Percentiles rank a stretch among this genome's conserved stretches.
phyloP scores from a whole-genome alignment of 2,329 filamentous ascomycete genomes.

The Grosmannia serpens region DNA sequence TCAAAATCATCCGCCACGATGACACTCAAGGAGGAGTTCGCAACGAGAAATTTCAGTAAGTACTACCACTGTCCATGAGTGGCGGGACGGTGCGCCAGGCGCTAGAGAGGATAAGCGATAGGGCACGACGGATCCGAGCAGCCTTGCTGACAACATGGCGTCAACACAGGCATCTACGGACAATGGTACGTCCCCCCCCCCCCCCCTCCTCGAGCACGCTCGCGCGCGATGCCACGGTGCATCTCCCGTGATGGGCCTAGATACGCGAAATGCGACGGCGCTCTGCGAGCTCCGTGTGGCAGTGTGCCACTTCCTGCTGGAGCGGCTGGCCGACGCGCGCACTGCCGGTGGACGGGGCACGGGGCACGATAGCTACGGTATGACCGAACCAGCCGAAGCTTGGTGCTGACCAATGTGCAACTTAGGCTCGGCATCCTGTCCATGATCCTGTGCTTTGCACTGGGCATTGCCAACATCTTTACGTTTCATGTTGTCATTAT shows the following conservation, averaged over 20 bases:
- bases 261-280: neutral
- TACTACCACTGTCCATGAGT: neutral
- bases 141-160: constrained; percentile 8
- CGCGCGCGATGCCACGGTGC: neutral
- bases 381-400: neutral
- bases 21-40: constrained; percentile 60
- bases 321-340: neutral
- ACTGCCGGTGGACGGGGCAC: neutral
- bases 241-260: neutral
- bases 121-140: no score
- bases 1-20: constrained; percentile 5
- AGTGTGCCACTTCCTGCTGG: neutral
- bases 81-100: neutral
- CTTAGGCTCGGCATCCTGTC: constrained; percentile 58
- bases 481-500: constrained; percentile 36
- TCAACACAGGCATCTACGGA: constrained; percentile 53
- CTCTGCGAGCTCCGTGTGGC: neutral
- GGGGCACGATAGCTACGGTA: neutral
- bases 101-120: constrained; percentile 3
- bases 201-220: neutral
- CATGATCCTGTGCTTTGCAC: constrained; percentile 59
- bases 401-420: neutral
- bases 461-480: constrained; percentile 59
- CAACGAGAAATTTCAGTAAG: constrained; percentile 62
- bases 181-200: constrained; percentile 51